Evolutionary conservation across 768 basidiomycete genomes (phyloP), one percentile per base, ranked within the genome.

Genomic region (Russula dissimulans): DNA sequence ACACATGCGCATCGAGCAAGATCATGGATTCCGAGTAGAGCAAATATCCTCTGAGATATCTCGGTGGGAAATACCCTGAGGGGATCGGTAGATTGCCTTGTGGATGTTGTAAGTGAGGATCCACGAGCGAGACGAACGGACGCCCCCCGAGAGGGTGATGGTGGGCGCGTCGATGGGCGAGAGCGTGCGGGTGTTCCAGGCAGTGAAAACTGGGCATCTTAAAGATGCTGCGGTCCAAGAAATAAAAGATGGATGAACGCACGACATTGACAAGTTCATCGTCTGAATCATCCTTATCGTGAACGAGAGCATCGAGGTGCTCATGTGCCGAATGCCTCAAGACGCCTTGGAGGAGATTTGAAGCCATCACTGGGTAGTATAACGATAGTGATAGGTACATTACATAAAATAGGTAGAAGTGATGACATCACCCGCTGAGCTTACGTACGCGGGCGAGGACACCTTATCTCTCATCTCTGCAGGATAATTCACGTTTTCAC

Each of bases 1-100:
- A 95, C 91, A 38, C 85, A 72, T 26, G 91, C 81, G 67, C 91
- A 94, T 56, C 81, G 78, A 4, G 89, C 86, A 42, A 95, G 79
- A 57, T 91, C 84, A 59, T 72, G 72, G 32, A 87, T 73, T 12
- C 80, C 72, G 6, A 97, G 75, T 54, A 73, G 71, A 1, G 79
- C 71, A 68, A 95, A 93, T 59, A 95, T 83, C 17, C 81, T 77
- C 67, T 95, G 91, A 0, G 86, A 85, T 18, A 94, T 67, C 65
- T 92, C 87, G 8, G 91, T 94, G 1, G 91, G 89, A 47, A 97
- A 79, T 1, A 73, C 78, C 63, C 77, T 82, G 31, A 93, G 78
- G 0, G 85, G 86, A 69, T 93, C 90, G 4, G 64, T 66, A 34
- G 71, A 67, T 45, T 61, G 60, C 45, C 66, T 68, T 54, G 46